These are phyloP conservation scores for Blastocystis sp. DNA, from an alignment of 352 stramenopile genomes.

Conservation along the genomic window DNA sequence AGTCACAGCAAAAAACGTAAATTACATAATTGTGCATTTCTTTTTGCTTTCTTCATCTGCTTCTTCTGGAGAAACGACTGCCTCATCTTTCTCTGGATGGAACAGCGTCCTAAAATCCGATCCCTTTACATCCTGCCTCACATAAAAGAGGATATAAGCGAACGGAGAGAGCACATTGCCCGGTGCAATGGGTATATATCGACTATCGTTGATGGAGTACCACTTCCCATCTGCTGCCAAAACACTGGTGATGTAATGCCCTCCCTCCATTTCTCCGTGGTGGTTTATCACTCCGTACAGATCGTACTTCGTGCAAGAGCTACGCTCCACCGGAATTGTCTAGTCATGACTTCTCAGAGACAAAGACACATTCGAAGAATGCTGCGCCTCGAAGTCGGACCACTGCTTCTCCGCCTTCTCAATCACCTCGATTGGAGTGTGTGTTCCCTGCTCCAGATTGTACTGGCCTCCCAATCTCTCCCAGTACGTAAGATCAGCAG, in stretches of 20 bases:
- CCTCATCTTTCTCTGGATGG: conserved; percentile 64
- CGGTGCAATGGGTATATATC: conserved; percentile 74
- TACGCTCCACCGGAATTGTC: conserved; percentile 42
- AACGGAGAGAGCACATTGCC: conserved; percentile 76
- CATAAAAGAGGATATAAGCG: conserved; percentile 83
- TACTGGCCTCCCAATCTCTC: conserved; percentile 69
- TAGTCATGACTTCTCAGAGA: conserved; percentile 62
- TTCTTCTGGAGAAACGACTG: conserved; percentile 63
- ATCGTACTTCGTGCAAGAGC: conserved; percentile 77
- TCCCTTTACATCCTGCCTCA: conserved; percentile 77
- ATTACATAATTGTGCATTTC: conserved; percentile 37
- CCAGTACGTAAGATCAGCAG: conserved; percentile 71
- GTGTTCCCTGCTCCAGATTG: conserved; percentile 60
- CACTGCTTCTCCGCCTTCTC: conserved; percentile 64
- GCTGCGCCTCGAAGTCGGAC: conserved; percentile 61
- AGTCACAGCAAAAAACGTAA: not conserved
- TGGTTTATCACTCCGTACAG: conserved; percentile 95
- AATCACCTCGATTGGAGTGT: not conserved
- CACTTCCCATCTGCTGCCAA: conserved; percentile 83
- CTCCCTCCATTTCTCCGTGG: conserved; percentile 83
- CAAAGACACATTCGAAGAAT: not conserved
- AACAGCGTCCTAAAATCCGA: conserved; percentile 76
- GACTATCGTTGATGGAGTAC: conserved; percentile 94
- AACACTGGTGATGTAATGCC: conserved; percentile 82
- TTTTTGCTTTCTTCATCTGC: conserved; percentile 63